Base-by-base conservation (phyloP, 169 alveolate species). In the Babesia sp. region DNA sequence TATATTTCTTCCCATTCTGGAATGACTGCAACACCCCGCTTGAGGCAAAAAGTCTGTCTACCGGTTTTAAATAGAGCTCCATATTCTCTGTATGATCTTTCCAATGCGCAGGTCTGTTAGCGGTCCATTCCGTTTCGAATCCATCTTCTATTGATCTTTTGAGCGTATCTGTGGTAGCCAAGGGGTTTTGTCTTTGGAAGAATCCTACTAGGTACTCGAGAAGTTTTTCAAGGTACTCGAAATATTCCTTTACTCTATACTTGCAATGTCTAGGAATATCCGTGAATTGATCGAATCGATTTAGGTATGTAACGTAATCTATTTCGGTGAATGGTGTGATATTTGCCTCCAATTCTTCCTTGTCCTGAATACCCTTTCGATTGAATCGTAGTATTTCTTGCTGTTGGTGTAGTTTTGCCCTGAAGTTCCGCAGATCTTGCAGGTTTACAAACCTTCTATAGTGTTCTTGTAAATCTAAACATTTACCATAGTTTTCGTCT, bases 251-350 rank as follows among this genome's bases (percentile, higher is more conserved):
- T 51, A 72, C 87, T 58, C 86, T 56, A 67, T 92, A 92, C 72
- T 92, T 92, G 73, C 93, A 92, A 78, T 90, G 87, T 31, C 96
- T 67, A 31, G 96, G 95, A 37, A 90, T 83, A 24, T 70, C 75
- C 31, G 71, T 74, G 58, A 91, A 91, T 41, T 89, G 71, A 42
- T 90, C 91, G 60, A 83, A 91, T 44, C 63, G 72, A 9, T 71
- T 84, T 53, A 91, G 70, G 20, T 91, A 91, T 0, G 93, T 82
- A 14, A 78, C 93, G 57, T 83, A 81, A 46, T 88, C 95, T 42
- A 90, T 85, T 59, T 87, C 95, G 31, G 70, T 74, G 46, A 90
- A 90, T n/a, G 86, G 71, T 22, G 58, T 41, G 41, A 76, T 54
- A 53, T 86, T 77, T 24, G 79, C 57, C 29, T 79, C 77, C 37